Percentiles rank a stretch among this genome's conserved stretches.
Conservation (phyloP, 2,329 filamentous ascomycete genomes). For the Fusarium sp. region DNA sequence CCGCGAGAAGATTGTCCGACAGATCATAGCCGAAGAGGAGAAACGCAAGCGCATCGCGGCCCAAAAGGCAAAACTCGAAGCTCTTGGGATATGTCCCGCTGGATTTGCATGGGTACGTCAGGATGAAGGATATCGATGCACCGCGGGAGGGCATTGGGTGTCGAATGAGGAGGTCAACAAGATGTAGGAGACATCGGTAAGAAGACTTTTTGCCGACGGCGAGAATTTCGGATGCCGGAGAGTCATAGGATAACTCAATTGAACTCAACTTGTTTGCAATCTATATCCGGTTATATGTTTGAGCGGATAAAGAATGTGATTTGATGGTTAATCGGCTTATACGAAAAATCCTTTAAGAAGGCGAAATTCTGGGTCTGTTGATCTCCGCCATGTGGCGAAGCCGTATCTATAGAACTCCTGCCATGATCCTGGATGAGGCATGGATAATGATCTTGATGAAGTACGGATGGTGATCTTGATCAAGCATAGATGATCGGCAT, state of each 20-base stretch:
- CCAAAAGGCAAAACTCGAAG: constrained; percentile 63
- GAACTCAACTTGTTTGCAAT: neutral
- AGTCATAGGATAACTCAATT: neutral
- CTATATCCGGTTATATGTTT: neutral
- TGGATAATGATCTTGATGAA: no score
- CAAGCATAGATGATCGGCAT: no score
- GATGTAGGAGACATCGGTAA: neutral
- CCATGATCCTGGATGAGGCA: no score
- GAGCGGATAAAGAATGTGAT: neutral
- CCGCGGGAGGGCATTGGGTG: constrained; percentile 71
- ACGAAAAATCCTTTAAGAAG: neutral
- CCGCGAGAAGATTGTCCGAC: constrained; percentile 55
- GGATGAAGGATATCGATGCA: constrained; percentile 72
- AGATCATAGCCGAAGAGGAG: constrained; percentile 54
- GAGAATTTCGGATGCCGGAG: no score
- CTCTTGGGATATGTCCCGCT: constrained; percentile 68
- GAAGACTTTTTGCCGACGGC: no score
- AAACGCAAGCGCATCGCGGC: constrained; percentile 57
- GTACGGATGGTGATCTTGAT: no score
- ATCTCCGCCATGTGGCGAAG: neutral
- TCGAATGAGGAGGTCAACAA: constrained; percentile 29
- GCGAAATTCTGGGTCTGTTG: neutral
- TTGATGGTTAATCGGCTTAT: neutral
- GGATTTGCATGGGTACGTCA: constrained; percentile 77
- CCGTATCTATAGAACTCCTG: neutral